Base-by-base conservation (phyloP, 2,329 filamentous ascomycete genomes). In the Fusarium beomiforme region DNA sequence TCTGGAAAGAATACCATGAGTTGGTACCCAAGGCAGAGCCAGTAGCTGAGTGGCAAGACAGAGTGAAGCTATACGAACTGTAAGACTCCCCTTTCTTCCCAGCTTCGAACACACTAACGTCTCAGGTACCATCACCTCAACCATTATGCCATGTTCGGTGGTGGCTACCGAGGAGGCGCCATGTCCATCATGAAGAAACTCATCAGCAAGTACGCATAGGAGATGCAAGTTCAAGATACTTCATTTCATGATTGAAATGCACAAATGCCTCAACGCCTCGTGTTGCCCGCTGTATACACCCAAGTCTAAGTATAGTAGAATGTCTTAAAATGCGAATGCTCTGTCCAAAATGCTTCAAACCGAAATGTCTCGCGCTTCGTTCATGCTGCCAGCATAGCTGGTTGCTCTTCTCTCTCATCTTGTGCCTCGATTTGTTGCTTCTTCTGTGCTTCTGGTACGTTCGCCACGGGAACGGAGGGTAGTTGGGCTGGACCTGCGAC, bases 101-200 rank as follows among this genome's bases (percentile, higher is more conserved):
- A 29, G 55, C 43, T 29, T 9, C 17, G n/a, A 9, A 17, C 2
- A 42, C 13, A 42, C 61, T 73, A 5, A 64, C 11, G 9, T 41
- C 31, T 13, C 72, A 93, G 91, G 69, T 95, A 97, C 79, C 95
- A 98, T 79, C 92, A 97, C 78, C 82, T 98, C 26, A 98, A 98
- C 71, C 95, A 98, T 74, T 91, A 91, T 83, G 91, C 92, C 3
- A 85, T 97, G 49, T 98, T 97, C 79, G 94, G 94, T 0, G 91
- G 91, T 2, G 88, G 91, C 0, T 98, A 98, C 79, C 88, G 89
- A 41, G 85, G 86, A 42, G 91, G 93, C 8, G 94, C 94, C 31
- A 87, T 95, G 80, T 86, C 87, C 8, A 96, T 97, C 59, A 96
- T 97, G 92, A 88, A 86, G 79, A 88, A 83, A 70, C 83, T 98